These are phyloP conservation scores for Exophiala mesophila DNA, from an alignment of 2,329 filamentous ascomycete species.

Conservation along the genomic window DNA sequence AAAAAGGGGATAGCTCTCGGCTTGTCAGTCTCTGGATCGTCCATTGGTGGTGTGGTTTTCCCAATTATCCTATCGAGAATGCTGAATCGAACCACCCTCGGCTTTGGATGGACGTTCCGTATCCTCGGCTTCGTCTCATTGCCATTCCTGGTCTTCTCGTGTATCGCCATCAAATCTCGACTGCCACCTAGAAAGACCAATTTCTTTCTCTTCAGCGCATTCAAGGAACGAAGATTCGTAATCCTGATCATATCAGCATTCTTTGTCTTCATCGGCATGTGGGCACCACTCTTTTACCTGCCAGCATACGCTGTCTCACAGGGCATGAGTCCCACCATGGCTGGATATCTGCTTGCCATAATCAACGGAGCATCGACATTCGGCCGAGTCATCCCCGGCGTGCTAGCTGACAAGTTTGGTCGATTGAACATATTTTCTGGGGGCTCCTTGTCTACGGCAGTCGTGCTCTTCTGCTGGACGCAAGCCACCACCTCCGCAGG, in stretches of 20 bases:
- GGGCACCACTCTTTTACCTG: slow-evolving; percentile 32
- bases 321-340: slow-evolving; percentile 47
- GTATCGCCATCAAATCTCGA: slow-evolving; percentile 48
- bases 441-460: slow-evolving; percentile 37
- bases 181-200: slow-evolving; percentile 35
- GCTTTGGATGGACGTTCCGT: slow-evolving; percentile 50
- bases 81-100: slow-evolving; percentile 39
- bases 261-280: slow-evolving; percentile 24
- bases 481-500: slow-evolving; percentile 50
- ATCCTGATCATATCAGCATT: slow-evolving; percentile 12
- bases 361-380: slow-evolving; percentile 44
- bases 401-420: slow-evolving; percentile 29
- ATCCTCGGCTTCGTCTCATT: slow-evolving; percentile 52
- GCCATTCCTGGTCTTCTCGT: slow-evolving; percentile 49
- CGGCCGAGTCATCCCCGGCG: slow-evolving; percentile 31
- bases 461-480: slow-evolving; percentile 52
- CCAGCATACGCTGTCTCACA: slow-evolving; percentile 25
- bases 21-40: slow-evolving; percentile 44
- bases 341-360: slow-evolving; percentile 51
- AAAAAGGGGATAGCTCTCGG: slow-evolving; percentile 47
- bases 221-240: slow-evolving; percentile 14
- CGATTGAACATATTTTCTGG: slow-evolving; percentile 24
- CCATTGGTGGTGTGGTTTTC: slow-evolving; percentile 51
- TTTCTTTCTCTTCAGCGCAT: slow-evolving; percentile 27
- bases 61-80: slow-evolving; percentile 47